These are phyloP conservation scores for Fusarium dimerum DNA, from an alignment of 2,329 filamentous ascomycete species.

Conservation along the genomic window DNA sequence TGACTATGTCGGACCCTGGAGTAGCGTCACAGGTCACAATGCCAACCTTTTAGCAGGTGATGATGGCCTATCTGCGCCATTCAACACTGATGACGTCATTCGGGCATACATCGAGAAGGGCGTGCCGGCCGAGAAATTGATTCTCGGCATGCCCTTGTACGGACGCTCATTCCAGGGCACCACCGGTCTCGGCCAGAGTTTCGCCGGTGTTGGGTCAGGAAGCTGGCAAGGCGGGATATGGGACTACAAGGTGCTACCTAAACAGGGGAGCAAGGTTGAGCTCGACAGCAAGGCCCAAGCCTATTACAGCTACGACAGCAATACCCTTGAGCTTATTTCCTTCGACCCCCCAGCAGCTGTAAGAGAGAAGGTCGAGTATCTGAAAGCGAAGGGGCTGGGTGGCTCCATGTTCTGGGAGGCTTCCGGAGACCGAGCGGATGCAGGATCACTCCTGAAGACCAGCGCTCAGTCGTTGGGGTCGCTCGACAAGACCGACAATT, in stretches of 20 bases:
- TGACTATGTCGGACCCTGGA: slow-evolving; percentile 12
- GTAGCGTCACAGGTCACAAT: slow-evolving; percentile 12
- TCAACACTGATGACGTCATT: slow-evolving; percentile 13
- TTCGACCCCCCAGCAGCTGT: slow-evolving; percentile 13
- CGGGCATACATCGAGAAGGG: slow-evolving; percentile 11
- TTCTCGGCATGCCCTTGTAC: slow-evolving; percentile 20
- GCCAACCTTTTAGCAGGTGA: slow-evolving; percentile 13
- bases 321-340: slow-evolving; percentile 14
- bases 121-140: slow-evolving; percentile 11
- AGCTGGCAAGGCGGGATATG: slow-evolving; percentile 18
- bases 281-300: slow-evolving; percentile 13
- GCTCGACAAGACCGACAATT: slow-evolving; percentile 15
- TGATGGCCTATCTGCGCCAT: slow-evolving; percentile 2
- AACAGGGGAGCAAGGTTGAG: slow-evolving; percentile 10
- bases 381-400: slow-evolving; percentile 10
- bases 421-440: slow-evolving; percentile 15
- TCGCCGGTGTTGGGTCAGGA: slow-evolving; percentile 12
- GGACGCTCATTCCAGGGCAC: slow-evolving; percentile 18
- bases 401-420: slow-evolving; percentile 24
- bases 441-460: slow-evolving; percentile 14
- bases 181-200: slow-evolving; percentile 14
- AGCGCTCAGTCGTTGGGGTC: slow-evolving; percentile 8
- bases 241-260: slow-evolving; percentile 21
- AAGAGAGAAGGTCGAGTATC: slow-evolving; percentile 13
- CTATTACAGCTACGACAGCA: slow-evolving; percentile 20